Percentiles rank a stretch among this genome's conserved stretches.
Evolutionary conservation across 805 yeast species (phyloP).

Genomic region (Myxozyma vanderwaltii): DNA sequence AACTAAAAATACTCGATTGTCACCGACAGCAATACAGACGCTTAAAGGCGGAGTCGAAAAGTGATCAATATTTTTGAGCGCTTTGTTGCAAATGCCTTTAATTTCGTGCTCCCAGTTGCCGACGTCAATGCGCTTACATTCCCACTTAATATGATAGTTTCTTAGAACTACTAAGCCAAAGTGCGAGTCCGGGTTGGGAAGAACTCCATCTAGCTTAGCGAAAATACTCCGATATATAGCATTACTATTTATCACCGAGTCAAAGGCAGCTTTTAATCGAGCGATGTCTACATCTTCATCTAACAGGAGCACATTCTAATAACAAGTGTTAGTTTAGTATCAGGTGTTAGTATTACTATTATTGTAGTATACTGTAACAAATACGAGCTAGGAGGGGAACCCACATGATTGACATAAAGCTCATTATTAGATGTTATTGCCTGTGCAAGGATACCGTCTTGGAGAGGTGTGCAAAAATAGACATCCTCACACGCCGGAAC

Average conservation of each 20-base stretch:
- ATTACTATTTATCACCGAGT: constrained; percentile 9
- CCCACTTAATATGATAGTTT: not conserved
- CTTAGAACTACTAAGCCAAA: constrained; percentile 14
- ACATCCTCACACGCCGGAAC: constrained; percentile 7
- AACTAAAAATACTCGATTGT: constrained; percentile 2
- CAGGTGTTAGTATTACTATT: too few relatives aligned
- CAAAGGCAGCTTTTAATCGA: constrained; percentile 23
- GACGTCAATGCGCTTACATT: not conserved
- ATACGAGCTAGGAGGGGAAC: too few relatives aligned
- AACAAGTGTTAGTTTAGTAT: not conserved
- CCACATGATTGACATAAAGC: constrained; percentile 26
- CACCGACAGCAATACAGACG: not conserved
- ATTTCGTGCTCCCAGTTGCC: not conserved
- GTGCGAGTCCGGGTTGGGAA: not conserved
- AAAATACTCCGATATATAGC: constrained; percentile 14
- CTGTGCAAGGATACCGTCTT: constrained; percentile 34
- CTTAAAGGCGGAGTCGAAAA: constrained; percentile 13
- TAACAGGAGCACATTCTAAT: constrained; percentile 22
- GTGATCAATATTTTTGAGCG: not conserved
- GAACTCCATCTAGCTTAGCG: constrained; percentile 1
- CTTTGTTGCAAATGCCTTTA: not conserved
- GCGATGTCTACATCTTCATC: constrained; percentile 11
- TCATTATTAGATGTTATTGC: constrained; percentile 10
- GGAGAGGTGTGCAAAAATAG: constrained; percentile 35
- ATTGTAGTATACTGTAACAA: too few relatives aligned